Conservation (phyloP, 176 grass and related monocot genomes). For the Triticum turgidum region DNA sequence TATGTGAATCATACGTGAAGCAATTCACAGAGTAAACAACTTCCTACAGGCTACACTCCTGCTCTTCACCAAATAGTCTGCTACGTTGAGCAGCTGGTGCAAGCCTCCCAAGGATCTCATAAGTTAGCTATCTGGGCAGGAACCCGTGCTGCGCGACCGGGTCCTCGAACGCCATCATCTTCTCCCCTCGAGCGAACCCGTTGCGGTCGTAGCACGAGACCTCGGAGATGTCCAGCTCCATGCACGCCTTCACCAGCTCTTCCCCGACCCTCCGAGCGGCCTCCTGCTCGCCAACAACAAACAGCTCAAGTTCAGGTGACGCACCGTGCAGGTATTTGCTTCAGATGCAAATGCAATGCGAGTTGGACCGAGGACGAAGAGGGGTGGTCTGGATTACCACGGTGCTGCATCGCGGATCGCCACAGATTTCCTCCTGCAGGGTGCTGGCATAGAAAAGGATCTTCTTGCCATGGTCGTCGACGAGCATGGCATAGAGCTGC, state of each 20-base stretch:
- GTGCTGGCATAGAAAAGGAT: slow-evolving; percentile 87
- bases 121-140: slow-evolving; percentile 44
- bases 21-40: background rate
- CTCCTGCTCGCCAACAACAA: slow-evolving; percentile 43
- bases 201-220: slow-evolving; percentile 89
- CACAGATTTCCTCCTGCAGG: slow-evolving; percentile 68
- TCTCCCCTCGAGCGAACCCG: slow-evolving; percentile 76
- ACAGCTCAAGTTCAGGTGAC: background rate
- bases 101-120: background rate
- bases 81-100: background rate
- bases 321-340: background rate
- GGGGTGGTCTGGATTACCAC: slow-evolving; percentile 23
- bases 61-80: background rate
- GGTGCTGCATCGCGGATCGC: slow-evolving; percentile 46
- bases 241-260: slow-evolving; percentile 61
- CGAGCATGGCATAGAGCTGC: slow-evolving; percentile 86
- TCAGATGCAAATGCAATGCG: background rate
- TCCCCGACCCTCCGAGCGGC: slow-evolving; percentile 73
- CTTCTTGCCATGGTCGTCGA: slow-evolving; percentile 84
- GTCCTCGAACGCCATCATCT: slow-evolving; percentile 75
- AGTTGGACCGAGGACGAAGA: background rate
- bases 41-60: background rate
- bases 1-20: background rate
- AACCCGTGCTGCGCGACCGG: slow-evolving; percentile 66
- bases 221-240: slow-evolving; percentile 64